These are phyloP conservation scores for Arthrobotrys musiformis DNA, from an alignment of 2,329 filamentous ascomycete species.

Conservation along the genomic window DNA sequence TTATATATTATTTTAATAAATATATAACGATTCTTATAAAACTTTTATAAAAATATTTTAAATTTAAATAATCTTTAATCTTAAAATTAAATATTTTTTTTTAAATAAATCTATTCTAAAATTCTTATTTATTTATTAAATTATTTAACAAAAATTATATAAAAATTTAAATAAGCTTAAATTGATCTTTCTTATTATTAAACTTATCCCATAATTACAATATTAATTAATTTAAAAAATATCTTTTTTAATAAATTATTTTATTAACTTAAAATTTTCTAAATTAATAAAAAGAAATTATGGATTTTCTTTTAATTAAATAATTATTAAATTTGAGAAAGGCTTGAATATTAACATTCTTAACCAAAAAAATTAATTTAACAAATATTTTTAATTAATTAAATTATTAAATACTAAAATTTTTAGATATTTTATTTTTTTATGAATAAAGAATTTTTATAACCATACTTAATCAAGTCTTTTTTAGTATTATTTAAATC, in stretches of 20 bases:
- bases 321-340: background rate
- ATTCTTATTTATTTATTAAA: constrained; percentile 12
- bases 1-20: background rate
- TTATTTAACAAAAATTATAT: background rate
- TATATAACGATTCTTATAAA: background rate
- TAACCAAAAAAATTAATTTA: background rate
- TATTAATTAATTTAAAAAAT: background rate
- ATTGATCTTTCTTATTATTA: constrained; percentile 3
- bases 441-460: background rate
- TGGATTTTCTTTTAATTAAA: background rate
- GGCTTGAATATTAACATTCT: background rate
- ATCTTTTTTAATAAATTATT: background rate
- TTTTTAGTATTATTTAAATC: background rate
- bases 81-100: background rate
- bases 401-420: background rate
- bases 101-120: background rate
- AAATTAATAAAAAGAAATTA: background rate
- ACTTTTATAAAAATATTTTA: background rate
- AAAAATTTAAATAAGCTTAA: constrained; percentile 28
- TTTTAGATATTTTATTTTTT: background rate
- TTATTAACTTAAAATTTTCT: background rate
- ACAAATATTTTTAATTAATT: background rate
- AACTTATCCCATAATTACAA: constrained; percentile 11
- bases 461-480: background rate
- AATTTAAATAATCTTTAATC: background rate